Evolutionary conservation across 768 basidiomycete genomes (phyloP).

Genomic region (Leccinum pellstonianum): DNA sequence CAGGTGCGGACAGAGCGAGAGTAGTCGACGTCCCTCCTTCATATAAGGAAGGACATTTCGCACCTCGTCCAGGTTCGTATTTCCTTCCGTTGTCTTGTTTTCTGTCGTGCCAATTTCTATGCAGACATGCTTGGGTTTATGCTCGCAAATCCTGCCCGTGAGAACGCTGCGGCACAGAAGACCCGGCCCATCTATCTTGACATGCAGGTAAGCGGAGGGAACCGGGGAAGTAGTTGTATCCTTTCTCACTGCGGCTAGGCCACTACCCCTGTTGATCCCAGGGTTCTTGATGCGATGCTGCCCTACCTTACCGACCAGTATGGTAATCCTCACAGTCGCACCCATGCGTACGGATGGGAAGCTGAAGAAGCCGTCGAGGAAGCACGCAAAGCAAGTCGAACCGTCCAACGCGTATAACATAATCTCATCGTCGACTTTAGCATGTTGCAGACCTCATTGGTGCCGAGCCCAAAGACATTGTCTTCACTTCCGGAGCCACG

Average conservation of each 20-base stretch:
- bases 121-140: slow-evolving; percentile 90
- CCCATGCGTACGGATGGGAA: slow-evolving; percentile 99
- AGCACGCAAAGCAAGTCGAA: slow-evolving; percentile 67
- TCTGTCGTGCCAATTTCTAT: slow-evolving; percentile 3
- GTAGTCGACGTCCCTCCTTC: slow-evolving; percentile 78
- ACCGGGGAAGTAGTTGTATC: background rate
- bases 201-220: slow-evolving; percentile 70
- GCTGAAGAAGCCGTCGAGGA: slow-evolving; percentile 93
- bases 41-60: slow-evolving; percentile 65
- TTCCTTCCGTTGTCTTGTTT: slow-evolving; percentile 1
- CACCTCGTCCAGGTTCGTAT: slow-evolving; percentile 63
- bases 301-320: slow-evolving; percentile 94
- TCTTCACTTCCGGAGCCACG: slow-evolving; percentile 98
- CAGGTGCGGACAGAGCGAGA: slow-evolving; percentile 77
- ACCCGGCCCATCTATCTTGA: slow-evolving; percentile 94
- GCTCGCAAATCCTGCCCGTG: slow-evolving; percentile 60
- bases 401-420: slow-evolving; percentile 5
- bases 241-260: slow-evolving; percentile 51
- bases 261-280: slow-evolving; percentile 95
- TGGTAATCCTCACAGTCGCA: slow-evolving; percentile 97
- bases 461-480: slow-evolving; percentile 91
- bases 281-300: slow-evolving; percentile 95
- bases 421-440: slow-evolving; percentile 38
- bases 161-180: slow-evolving; percentile 56
- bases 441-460: slow-evolving; percentile 91